These are phyloP conservation scores for Trichoderma gracile DNA, from an alignment of 2,329 filamentous ascomycete genomes.

Conservation along the genomic window DNA sequence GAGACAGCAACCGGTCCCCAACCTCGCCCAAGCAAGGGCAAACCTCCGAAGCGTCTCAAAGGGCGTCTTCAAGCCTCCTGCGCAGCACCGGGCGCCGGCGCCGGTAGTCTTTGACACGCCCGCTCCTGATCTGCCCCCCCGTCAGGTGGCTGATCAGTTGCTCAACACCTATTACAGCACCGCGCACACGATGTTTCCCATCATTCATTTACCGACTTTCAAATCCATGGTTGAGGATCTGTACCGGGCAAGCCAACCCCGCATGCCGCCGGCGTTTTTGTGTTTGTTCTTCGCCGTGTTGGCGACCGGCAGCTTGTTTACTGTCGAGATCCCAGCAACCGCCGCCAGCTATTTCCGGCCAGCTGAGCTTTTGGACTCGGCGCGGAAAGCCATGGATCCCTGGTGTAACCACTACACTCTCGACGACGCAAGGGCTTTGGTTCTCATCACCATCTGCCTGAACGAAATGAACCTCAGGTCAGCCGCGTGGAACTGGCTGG, in stretches of 20 bases:
- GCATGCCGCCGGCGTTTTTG: conserved; percentile 67
- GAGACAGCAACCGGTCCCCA: conserved; percentile 61
- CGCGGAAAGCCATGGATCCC: conserved; percentile 70
- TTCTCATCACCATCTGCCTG: conserved; percentile 76
- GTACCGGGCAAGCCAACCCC: conserved; percentile 65
- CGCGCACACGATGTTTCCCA: conserved; percentile 77
- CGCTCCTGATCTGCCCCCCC: conserved; percentile 68
- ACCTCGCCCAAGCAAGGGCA: conserved; percentile 69
- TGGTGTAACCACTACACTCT: conserved; percentile 79
- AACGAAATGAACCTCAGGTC: conserved; percentile 85
- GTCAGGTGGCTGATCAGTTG: conserved; percentile 68
- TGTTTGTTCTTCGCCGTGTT: conserved; percentile 81
- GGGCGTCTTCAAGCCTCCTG: conserved; percentile 78
- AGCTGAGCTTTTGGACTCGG: conserved; percentile 68
- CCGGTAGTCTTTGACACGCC: conserved; percentile 53
- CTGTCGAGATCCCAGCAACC: conserved; percentile 52
- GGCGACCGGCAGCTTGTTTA: conserved; percentile 78
- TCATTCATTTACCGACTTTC: conserved; percentile 87
- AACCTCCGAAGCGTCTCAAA: conserved; percentile 73
- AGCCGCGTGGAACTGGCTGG: conserved; percentile 83
- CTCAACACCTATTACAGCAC: conserved; percentile 74
- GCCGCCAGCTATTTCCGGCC: conserved; percentile 54
- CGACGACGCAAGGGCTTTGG: conserved; percentile 70
- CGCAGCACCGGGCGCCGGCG: conserved; percentile 59
- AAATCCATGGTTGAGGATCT: conserved; percentile 72